A percentile compares a stretch with the other conserved stretches of the same genome.
Evolutionary conservation across 202 grass and related monocot genomes (phyloP).

Genomic region (Zoysia matrella): DNA sequence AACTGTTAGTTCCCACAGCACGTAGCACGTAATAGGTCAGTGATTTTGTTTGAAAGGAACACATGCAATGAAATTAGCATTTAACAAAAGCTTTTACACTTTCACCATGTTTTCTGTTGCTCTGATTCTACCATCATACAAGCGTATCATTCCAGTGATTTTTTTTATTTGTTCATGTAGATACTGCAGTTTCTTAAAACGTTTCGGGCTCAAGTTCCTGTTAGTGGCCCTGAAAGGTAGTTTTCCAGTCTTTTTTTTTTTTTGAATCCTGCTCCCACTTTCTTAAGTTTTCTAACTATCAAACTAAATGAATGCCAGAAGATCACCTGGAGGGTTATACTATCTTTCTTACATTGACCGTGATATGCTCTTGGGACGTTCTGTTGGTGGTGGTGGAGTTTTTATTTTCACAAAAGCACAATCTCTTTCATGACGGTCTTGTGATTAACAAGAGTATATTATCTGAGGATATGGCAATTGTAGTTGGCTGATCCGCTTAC

Average conservation of each 20-base stretch:
- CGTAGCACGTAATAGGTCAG: not conserved
- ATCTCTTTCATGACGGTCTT: slow-evolving; percentile 60
- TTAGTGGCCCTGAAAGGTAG: slow-evolving; percentile 80
- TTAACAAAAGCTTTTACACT: not conserved
- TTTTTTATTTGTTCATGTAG: slow-evolving; percentile 49
- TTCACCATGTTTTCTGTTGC: not conserved
- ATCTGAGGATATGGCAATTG: not conserved
- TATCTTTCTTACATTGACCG: slow-evolving; percentile 92
- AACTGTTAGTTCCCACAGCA: not conserved
- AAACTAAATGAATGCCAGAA: slow-evolving; percentile 53
- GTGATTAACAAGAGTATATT: not conserved
- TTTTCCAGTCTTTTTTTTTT: not conserved
- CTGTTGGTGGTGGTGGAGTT: slow-evolving; percentile 70
- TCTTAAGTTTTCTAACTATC: slow-evolving; percentile 24
- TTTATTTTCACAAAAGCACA: slow-evolving; percentile 94
- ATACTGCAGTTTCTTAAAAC: slow-evolving; percentile 91
- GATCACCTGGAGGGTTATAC: slow-evolving; percentile 90
- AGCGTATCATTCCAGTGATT: slow-evolving; percentile 9
- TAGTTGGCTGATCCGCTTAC: slow-evolving; percentile 25
- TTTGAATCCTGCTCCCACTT: not conserved
- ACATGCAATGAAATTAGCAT: not conserved
- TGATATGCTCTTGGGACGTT: slow-evolving; percentile 90
- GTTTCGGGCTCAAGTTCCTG: slow-evolving; percentile 86
- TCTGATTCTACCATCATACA: slow-evolving; percentile 9
- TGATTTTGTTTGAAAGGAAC: not conserved